phyloP scores from a whole-genome alignment of 371 early-diverging fungal genomes.

The Funneliformis caledonium region DNA sequence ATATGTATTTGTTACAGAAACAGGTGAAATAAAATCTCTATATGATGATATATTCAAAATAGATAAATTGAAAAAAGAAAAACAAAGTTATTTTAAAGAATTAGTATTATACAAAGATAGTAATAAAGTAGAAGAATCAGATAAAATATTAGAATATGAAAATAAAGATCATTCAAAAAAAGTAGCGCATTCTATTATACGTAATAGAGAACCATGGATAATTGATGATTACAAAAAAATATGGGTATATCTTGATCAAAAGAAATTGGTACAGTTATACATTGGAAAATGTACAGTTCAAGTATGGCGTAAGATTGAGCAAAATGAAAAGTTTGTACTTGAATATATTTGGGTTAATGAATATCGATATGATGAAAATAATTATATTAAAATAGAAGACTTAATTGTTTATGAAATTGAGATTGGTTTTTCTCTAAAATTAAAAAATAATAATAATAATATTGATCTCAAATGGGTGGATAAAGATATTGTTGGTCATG shows the following conservation, averaged over 20 bases:
- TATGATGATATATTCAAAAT: background rate
- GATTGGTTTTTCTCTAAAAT: background rate
- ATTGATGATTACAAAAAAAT: background rate
- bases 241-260: background rate
- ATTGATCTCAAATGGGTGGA: too few species aligned
- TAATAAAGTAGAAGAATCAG: background rate
- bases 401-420: background rate
- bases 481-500: too few species aligned
- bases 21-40: background rate
- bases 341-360: slow-evolving; percentile 5
- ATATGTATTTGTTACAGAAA: too few species aligned
- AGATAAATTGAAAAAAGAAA: background rate
- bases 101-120: too few species aligned
- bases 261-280: background rate
- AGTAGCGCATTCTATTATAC: background rate
- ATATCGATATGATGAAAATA: too few species aligned
- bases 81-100: background rate
- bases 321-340: background rate
- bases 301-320: background rate
- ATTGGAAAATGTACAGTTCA: background rate
- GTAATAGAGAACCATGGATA: background rate
- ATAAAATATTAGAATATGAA: too few species aligned
- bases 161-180: too few species aligned
- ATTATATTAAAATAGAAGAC: background rate
- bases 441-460: background rate